Base-by-base conservation (phyloP, 2,329 filamentous ascomycete genomes). In the Alternaria brassicae region DNA sequence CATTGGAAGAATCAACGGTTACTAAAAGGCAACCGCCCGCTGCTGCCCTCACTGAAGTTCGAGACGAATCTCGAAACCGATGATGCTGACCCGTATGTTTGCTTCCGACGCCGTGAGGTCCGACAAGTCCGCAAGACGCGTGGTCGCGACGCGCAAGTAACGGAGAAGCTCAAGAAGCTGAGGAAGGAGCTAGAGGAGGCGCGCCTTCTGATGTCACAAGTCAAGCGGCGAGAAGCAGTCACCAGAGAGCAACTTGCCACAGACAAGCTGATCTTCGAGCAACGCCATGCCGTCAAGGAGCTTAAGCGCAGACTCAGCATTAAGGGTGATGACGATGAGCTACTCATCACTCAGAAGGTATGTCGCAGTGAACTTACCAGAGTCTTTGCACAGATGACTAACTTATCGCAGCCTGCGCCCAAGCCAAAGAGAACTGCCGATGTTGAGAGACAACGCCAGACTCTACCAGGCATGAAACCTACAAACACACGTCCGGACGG, bases 41-140 rank as follows among this genome's bases (percentile, higher is more conserved):
- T 98, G 61, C 90, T 93, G 73, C 88, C 92, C 7, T 84, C 83
- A 21, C 87, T 98, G 76, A 97, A 97, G 81, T 95, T 97, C 67
- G 95, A 99, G 81, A 96, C 89, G 45, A 92, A 95, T 64, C 91
- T 92, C 75, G 94, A 98, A 66, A 96, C 90, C 61, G 95, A 99
- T 78, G 95, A 99, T 76, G 88, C 91, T 71, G 95, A 99, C 79
- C 95, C 95, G 48, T 99, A 97, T 80, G 93, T 99, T 72, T 99
- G 95, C 80, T 99, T 99, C 86, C 88, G 95, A 75, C 89, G 95
- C 69, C 91, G 95, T 65, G 95, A 99, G 79, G 91, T 96, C 45
- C 90, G 95, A 58, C 92, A 96, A 77, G 94, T 93, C 49, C 91
- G 95, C 70, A 99, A 98, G 81, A 99, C 95, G 36, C 87, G 95